Evolutionary conservation across 2,329 filamentous ascomycete genomes (phyloP), one percentile per base, ranked within the genome.

Genomic region (Albifimbria verrucaria): DNA sequence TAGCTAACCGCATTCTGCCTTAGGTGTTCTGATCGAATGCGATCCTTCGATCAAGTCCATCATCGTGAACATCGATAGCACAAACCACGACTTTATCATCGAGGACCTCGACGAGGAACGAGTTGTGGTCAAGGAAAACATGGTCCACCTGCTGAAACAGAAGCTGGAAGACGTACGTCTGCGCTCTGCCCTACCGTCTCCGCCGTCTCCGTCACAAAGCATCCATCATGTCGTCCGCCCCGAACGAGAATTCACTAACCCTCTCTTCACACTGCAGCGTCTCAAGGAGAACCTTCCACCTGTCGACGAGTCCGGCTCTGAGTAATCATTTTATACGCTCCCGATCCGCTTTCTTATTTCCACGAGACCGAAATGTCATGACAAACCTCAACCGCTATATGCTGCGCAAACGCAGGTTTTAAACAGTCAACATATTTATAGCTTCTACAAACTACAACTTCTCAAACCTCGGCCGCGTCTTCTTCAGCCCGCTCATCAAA

Each of bases 31-130:
- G 58, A 85, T 93, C 70, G 84, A 91, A 70, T 91, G 88, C 72
- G 89, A 93, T 67, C 87, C 89, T n/a, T 90, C 88, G 44, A 92
- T 93, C 79, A 92, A 92, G 72, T 88, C 89, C 57, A 91, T 92
- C 75, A 87, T 93, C 64, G 77, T 89, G 61, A 88, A 86, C 64
- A 89, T 93, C 60, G 87, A 93, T 70, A 81, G 77, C 62, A 77
- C 82, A 53, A 79, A 80, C 59, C 85, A 92, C 69, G 84, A 87
- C 58, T 90, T 85, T 68, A 89, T 93, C 65, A 88, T 92, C 57
- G 88, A 92, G 62, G 88, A 92, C 57, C 80, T 92, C 2, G 89
- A 92, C 70, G 89, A 92, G 55, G 82, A 88, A 66, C 86, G 87
- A 53, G 77, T 91, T 1, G 77, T 93, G 3, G 82, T 92, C 52